These are phyloP conservation scores for Cyclostephanos tholiformis DNA, from an alignment of 108 stramenopile species.

Conservation along the genomic window DNA sequence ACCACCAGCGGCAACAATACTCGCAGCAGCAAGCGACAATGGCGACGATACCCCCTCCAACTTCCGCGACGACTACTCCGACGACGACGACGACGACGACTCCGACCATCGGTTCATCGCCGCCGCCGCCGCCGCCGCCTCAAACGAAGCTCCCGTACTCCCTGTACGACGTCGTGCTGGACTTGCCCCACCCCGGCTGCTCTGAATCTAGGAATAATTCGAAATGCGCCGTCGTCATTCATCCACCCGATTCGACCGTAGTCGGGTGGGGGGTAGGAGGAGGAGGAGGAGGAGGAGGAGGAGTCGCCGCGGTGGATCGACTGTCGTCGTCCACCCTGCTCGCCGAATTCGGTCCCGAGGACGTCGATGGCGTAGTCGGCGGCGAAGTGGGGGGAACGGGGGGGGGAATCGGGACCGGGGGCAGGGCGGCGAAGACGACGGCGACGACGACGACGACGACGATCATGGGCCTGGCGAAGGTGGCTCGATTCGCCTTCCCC, in stretches of 20 bases:
- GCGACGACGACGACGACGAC: neutral
- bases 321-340: slow-evolving; percentile 7
- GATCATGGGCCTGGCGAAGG: slow-evolving; percentile 22
- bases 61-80: too few relatives aligned
- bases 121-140: neutral
- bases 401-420: too few relatives aligned
- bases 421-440: too few relatives aligned
- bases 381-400: too few relatives aligned
- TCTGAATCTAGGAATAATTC: slow-evolving; percentile 12
- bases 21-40: neutral
- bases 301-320: slow-evolving; percentile 13
- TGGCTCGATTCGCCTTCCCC: slow-evolving; percentile 47
- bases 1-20: neutral
- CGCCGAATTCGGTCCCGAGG: slow-evolving; percentile 27
- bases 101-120: slow-evolving; percentile 3
- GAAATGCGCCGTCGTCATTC: neutral
- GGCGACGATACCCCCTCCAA: too few relatives aligned
- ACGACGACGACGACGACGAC: neutral
- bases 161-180: slow-evolving; percentile 39
- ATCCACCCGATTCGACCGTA: too few relatives aligned
- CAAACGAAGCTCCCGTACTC: too few relatives aligned
- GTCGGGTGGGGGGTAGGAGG: too few relatives aligned
- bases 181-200: slow-evolving; percentile 37
- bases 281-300: neutral
- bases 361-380: neutral